phyloP scores from a whole-genome alignment of 495 filamentous ascomycete species.

The Letharia columbiana region DNA sequence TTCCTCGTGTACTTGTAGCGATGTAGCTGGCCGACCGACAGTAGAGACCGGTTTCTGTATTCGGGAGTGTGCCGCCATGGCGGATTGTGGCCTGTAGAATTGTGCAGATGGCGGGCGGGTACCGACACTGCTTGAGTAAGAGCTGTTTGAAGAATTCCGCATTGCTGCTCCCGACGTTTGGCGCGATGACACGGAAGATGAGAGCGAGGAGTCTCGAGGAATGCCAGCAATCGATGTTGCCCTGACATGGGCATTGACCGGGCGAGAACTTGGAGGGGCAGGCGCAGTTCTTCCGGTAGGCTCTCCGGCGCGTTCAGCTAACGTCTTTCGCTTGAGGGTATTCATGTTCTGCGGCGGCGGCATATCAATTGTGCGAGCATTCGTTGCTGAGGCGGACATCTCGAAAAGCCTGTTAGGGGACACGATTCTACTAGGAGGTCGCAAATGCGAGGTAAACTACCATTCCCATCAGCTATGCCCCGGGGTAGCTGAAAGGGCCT shows the following conservation, averaged over 20 bases:
- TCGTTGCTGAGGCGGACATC: conserved; percentile 57
- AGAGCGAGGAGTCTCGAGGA: conserved; percentile 36
- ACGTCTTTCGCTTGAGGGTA: conserved; percentile 45
- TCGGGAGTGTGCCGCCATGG: conserved; percentile 33
- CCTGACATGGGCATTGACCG: conserved; percentile 29
- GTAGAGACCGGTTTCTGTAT: conserved; percentile 35
- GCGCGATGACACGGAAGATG: conserved; percentile 36
- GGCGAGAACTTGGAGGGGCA: conserved; percentile 33
- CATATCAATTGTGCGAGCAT: conserved; percentile 50
- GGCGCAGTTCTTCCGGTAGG: conserved; percentile 30
- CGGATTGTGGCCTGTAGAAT: conserved; percentile 40
- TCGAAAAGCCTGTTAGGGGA: conserved; percentile 39
- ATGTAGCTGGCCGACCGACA: conserved; percentile 49
- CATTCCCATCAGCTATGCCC: background rate
- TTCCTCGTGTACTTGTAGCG: conserved; percentile 48
- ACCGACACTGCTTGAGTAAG: conserved; percentile 51
- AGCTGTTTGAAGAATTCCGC: conserved; percentile 40
- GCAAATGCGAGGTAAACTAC: conserved; percentile 24
- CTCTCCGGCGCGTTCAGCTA: conserved; percentile 48
- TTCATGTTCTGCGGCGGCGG: conserved; percentile 43
- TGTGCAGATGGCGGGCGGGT: conserved; percentile 41
- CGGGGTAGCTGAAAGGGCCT: background rate
- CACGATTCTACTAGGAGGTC: conserved; percentile 18
- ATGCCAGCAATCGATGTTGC: conserved; percentile 35
- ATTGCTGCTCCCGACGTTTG: conserved; percentile 38